phyloP scores from a whole-genome alignment of 2,329 filamentous ascomycete genomes.

The Xylariaceae sp. region DNA sequence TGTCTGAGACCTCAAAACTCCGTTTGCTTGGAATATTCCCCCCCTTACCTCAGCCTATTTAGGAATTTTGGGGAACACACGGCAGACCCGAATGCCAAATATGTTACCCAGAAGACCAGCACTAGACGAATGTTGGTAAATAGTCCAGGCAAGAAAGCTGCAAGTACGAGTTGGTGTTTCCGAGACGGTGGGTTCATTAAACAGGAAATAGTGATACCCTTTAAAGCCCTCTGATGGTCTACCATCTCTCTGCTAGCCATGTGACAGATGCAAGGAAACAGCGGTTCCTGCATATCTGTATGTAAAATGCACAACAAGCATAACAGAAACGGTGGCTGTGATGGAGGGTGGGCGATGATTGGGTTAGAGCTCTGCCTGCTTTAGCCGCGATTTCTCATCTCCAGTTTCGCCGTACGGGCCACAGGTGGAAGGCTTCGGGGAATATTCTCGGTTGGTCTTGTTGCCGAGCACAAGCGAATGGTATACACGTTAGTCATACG shows the following conservation, averaged over 20 bases:
- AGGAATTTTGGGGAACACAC: background rate
- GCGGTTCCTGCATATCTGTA: constrained; percentile 18
- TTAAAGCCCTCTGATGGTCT: background rate
- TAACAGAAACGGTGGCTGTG: constrained; percentile 5
- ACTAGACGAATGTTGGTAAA: constrained; percentile 2
- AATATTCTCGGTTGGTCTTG: constrained; percentile 10
- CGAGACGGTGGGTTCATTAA: constrained; percentile 7
- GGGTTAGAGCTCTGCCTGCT: constrained; percentile 8
- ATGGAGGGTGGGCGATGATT: constrained; percentile 10
- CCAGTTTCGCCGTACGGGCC: background rate
- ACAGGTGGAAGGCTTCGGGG: constrained; percentile 2
- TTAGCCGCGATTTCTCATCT: constrained; percentile 5
- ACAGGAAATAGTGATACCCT: constrained; percentile 8
- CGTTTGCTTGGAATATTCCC: constrained; percentile 12
- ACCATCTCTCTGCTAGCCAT: constrained; percentile 5
- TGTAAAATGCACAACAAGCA: constrained; percentile 2
- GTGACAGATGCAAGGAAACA: constrained; percentile 11
- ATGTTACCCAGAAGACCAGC: too few species aligned
- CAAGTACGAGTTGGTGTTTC: constrained; percentile 4
- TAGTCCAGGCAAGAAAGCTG: constrained; percentile 3
- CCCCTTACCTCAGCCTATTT: constrained; percentile 4
- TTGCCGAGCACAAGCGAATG: constrained; percentile 15
- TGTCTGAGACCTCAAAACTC: constrained; percentile 19
- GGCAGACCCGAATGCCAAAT: constrained; percentile 3
- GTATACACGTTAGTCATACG: constrained; percentile 14